Evolutionary conservation across 768 basidiomycete species (phyloP), one percentile per base, ranked within the genome.

Genomic region (Russula emetica): DNA sequence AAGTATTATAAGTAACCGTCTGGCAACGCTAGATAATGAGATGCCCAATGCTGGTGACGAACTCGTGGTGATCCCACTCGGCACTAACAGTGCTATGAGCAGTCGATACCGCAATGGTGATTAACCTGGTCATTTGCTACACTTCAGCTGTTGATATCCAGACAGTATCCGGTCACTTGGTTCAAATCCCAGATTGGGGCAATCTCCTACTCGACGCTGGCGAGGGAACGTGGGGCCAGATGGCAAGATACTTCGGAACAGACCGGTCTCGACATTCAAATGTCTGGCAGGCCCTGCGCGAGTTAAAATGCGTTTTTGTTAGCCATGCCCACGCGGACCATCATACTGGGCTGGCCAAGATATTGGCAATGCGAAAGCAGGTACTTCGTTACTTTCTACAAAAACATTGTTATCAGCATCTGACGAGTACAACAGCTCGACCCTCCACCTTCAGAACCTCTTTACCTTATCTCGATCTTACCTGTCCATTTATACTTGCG

Each of bases 311-410:
- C 71, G 81, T 98, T 42, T 97, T 87, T 73, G 78, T 96, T 64
- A 93, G 90, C 65, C 96, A 98, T 72, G 82, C 89, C 68, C 96
- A 97, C 70, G 95, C 82, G 0, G 96, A 98, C 71, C 96, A 98
- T 73, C 95, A 97, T 71, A 81, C 88, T 45, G 95, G 96, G 9
- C 73, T 95, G 38, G 80, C 86, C 0, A 84, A 85, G 62, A 76
- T 98, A 9, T 78, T 98, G 20, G 78, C 83, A 0, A 83, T 86
- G 76, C 81, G 96, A 60, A 81, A 79, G 58, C 76, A 78, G 75
- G 95, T 93, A 64, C 47, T 78, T 74, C 7, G 14, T 71, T 64
- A 40, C 32, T 34, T 49, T 22, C n/a, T 18, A 11, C 32, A 22
- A 22, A 6, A 9, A 18, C 49, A 22, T 26, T 7, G 22, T 34